Percentiles rank a stretch among this genome's conserved stretches.
These are phyloP conservation scores for Terfezia boudieri DNA, from an alignment of 495 filamentous ascomycete genomes.

Conservation along the genomic window DNA sequence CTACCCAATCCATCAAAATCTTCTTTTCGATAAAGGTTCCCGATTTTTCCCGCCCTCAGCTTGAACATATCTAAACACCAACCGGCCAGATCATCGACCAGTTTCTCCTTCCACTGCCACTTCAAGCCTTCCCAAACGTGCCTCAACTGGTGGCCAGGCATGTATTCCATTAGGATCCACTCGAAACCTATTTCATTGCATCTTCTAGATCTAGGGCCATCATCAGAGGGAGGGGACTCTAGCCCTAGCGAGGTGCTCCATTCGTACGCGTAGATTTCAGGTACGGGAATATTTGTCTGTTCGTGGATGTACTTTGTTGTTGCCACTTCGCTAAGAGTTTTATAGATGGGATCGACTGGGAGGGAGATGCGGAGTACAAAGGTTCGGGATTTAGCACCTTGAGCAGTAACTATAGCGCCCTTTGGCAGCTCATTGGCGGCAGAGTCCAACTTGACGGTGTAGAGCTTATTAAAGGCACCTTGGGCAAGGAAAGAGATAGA, in stretches of 20 bases:
- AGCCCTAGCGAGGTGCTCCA: constrained; percentile 13
- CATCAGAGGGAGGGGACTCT: too few species aligned
- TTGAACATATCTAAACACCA: constrained; percentile 16
- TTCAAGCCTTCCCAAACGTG: constrained; percentile 24
- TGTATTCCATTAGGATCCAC: constrained; percentile 34
- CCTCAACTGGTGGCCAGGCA: constrained; percentile 24
- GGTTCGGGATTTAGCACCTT: constrained; percentile 3
- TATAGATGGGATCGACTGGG: constrained; percentile 31
- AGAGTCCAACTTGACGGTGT: not conserved
- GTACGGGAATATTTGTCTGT: constrained; percentile 30
- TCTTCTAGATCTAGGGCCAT: too few species aligned
- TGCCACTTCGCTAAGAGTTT: constrained; percentile 33
- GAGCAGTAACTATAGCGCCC: constrained; percentile 21
- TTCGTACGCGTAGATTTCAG: constrained; percentile 28
- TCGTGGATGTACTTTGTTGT: constrained; percentile 28
- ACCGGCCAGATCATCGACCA: constrained; percentile 23
- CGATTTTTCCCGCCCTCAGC: constrained; percentile 19
- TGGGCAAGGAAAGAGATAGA: too few species aligned
- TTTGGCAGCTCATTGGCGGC: not conserved
- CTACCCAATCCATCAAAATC: not conserved
- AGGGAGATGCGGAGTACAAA: constrained; percentile 30
- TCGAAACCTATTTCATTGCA: constrained; percentile 31
- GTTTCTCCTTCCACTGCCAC: constrained; percentile 19
- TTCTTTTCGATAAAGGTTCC: constrained; percentile 18
- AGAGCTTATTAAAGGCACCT: constrained; percentile 6